Evolutionary conservation across 257 asterid species (phyloP).

Genomic region (Gentiana macrophylla): DNA sequence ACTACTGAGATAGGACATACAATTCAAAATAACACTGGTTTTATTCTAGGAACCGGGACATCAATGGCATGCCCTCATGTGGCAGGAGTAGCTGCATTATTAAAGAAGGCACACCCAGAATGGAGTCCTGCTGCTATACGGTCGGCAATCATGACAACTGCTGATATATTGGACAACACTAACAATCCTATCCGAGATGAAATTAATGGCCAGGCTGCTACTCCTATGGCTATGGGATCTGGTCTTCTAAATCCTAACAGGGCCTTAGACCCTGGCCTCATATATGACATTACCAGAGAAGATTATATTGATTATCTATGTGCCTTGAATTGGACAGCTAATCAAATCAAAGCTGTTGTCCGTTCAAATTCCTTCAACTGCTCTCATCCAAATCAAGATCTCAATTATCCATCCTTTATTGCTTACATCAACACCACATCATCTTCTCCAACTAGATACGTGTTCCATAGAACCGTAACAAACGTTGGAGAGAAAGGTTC

Average conservation of each 20-base stretch:
- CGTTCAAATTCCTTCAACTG: conserved; percentile 24
- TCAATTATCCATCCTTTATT: conserved; percentile 54
- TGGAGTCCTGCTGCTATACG: conserved; percentile 46
- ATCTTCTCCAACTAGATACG: conserved; percentile 9
- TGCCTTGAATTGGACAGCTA: conserved; percentile 24
- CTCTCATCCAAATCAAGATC: conserved; percentile 34
- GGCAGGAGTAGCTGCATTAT: conserved; percentile 37
- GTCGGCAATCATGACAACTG: conserved; percentile 50
- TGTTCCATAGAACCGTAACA: conserved; percentile 40
- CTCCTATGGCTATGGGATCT: conserved; percentile 41
- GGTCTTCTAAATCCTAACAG: conserved; percentile 48
- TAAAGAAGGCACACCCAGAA: conserved; percentile 37
- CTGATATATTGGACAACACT: conserved; percentile 27
- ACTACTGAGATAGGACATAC: not conserved
- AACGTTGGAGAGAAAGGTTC: not conserved
- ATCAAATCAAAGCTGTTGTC: conserved; percentile 25
- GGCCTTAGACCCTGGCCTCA: conserved; percentile 47
- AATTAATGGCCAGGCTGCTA: conserved; percentile 12
- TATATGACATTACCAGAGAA: conserved; percentile 24
- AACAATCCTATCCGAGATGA: conserved; percentile 21
- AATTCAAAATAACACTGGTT: no score
- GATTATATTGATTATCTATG: conserved; percentile 38
- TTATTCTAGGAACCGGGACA: conserved; percentile 30
- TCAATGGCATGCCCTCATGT: conserved; percentile 56
- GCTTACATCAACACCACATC: conserved; percentile 24